phyloP scores from a whole-genome alignment of 305 asterid genomes.

The Rubia tinctorum region DNA sequence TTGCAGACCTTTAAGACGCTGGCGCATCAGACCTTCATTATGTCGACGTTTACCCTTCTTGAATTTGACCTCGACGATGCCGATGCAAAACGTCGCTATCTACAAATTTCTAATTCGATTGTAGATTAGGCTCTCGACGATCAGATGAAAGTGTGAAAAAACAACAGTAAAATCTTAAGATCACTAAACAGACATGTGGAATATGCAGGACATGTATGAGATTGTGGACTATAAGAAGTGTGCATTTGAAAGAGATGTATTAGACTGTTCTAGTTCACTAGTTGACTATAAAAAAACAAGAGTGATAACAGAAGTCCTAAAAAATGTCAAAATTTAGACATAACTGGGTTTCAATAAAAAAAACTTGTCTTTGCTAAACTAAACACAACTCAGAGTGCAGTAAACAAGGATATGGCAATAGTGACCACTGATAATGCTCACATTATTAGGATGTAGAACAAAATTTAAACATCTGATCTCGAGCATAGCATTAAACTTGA shows the following conservation, averaged over 20 bases:
- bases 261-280: background rate
- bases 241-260: background rate
- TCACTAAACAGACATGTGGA: background rate
- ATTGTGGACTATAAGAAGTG: background rate
- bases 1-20: no score
- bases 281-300: background rate
- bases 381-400: background rate
- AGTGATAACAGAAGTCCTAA: background rate
- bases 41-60: no score
- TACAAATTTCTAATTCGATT: no score
- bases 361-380: background rate
- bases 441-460: background rate
- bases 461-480: background rate
- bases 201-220: background rate
- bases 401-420: background rate
- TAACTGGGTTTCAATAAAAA: background rate
- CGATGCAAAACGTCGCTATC: no score
- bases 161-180: background rate
- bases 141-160: background rate
- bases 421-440: background rate
- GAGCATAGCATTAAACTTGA: background rate
- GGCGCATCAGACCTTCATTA: no score
- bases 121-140: no score
- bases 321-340: background rate
- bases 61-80: no score